Evolutionary conservation across 805 yeast genomes (phyloP), one percentile per base, ranked within the genome.

Genomic region (Wickerhamiella alocasiicola): DNA sequence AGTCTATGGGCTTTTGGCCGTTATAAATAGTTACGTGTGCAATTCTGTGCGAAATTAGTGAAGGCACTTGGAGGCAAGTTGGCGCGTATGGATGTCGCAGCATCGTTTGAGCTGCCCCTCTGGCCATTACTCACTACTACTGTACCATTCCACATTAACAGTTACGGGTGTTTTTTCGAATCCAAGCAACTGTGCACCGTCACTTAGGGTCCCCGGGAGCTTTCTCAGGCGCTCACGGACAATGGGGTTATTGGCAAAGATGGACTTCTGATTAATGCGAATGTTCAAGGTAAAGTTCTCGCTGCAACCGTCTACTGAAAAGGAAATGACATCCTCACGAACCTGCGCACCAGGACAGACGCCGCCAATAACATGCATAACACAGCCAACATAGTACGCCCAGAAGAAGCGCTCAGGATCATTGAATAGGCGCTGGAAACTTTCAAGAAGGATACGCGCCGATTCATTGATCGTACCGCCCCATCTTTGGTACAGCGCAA

Each of bases 271-370:
- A 36, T 49, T 47, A 17, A 49, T 49, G 13, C 41, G 34, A 17
- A 60, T 39, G 9, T 31, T 18, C 29, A 60, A 46, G 13, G 44
- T 45, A 36, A 57, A 53, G 9, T 46, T 46, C 9, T 44, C 45
- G 9, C 43, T 36, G 2, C 45, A 30, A 2, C 41, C 50, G 15
- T 47, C 48, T 5, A 48, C 50, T 11, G 17, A 13, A 11, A 59
- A 40, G 15, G 43, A 45, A 11, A 60, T 33, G 7, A 46, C 46
- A 19, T 45, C 39, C n/a, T 74, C 79, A 49, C 81, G 67, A 21
- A 79, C 76, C 52, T 75, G 76, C 16, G 87, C 88, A 44, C 85
- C 85, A 5, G 88, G 88, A 55, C 76, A 81, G 41, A 80, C 78
- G 55, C 84, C 84, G 56, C 87, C 80, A 33, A 79, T 72, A 34